These are phyloP conservation scores for Bipolaris sorokiniana DNA, from an alignment of 2,329 filamentous ascomycete genomes.

Conservation along the genomic window DNA sequence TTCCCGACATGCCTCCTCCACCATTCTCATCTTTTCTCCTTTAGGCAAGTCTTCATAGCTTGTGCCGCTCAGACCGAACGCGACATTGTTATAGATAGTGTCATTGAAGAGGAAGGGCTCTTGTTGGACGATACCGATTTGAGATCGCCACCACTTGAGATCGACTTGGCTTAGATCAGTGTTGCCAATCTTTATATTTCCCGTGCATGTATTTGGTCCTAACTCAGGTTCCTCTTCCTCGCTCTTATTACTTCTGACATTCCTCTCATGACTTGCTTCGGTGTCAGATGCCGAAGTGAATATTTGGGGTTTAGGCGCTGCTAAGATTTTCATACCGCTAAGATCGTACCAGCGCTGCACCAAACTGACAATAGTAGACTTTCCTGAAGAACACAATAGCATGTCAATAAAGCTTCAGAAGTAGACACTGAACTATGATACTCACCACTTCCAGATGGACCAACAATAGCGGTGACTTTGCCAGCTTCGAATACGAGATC, in stretches of 20 bases:
- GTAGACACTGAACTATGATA: no score
- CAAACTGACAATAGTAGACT: conserved; percentile 72
- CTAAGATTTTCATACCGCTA: no score
- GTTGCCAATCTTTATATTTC: conserved; percentile 37
- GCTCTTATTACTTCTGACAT: conserved; percentile 8
- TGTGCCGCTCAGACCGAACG: conserved; percentile 47
- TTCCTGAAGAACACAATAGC: no score
- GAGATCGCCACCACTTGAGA: conserved; percentile 54
- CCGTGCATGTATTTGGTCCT: conserved; percentile 43
- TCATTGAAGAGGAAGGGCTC: conserved; percentile 52
- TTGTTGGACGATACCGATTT: conserved; percentile 53
- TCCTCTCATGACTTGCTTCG: no score
- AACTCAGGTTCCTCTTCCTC: conserved; percentile 27
- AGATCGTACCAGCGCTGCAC: no score
- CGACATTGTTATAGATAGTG: conserved; percentile 49
- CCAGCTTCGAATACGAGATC: conserved; percentile 65
- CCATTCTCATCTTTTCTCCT: conserved; percentile 64
- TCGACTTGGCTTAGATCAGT: conserved; percentile 41
- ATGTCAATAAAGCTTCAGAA: no score
- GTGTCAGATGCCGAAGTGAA: no score
- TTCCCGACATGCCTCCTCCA: conserved; percentile 47
- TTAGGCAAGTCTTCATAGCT: conserved; percentile 59
- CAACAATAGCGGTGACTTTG: conserved; percentile 75
- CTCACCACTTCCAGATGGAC: conserved; percentile 57
- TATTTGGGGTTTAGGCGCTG: no score